Evolutionary conservation across 768 basidiomycete genomes (phyloP).

Genomic region (Amanita rubescens): DNA sequence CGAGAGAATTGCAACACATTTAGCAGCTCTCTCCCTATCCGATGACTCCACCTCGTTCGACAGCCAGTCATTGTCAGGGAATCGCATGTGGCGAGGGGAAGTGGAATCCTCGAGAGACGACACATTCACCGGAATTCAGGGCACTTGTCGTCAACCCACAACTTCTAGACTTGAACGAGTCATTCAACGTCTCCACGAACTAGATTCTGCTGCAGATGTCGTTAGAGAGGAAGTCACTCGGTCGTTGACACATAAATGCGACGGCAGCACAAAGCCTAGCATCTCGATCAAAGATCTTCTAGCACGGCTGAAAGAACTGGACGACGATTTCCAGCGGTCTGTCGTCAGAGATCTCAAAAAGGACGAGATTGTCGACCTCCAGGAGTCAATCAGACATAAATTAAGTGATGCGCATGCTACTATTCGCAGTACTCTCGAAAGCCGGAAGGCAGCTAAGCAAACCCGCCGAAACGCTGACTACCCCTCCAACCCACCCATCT

Average conservation of each 20-base stretch:
- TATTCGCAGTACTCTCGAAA: background rate
- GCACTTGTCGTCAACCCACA: background rate
- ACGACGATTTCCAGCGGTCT: background rate
- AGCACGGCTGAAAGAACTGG: background rate
- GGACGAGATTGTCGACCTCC: background rate
- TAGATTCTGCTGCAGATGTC: background rate
- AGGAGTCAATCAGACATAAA: background rate
- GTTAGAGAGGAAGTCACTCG: background rate
- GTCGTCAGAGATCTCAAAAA: background rate
- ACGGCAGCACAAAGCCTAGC: background rate
- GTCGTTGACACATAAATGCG: background rate
- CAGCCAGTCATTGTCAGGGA: background rate
- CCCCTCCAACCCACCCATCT: background rate
- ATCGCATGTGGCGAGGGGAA: background rate
- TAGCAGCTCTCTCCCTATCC: background rate
- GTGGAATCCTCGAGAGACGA: background rate
- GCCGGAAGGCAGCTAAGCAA: background rate
- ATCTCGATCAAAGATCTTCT: background rate
- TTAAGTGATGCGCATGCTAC: background rate
- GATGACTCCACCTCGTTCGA: background rate
- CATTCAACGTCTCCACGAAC: background rate
- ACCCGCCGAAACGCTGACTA: background rate
- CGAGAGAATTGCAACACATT: background rate
- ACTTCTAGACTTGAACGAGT: background rate
- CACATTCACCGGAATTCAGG: background rate